Base-by-base conservation (phyloP, 441 rosid genomes). In the Francoa sonchifolia region DNA sequence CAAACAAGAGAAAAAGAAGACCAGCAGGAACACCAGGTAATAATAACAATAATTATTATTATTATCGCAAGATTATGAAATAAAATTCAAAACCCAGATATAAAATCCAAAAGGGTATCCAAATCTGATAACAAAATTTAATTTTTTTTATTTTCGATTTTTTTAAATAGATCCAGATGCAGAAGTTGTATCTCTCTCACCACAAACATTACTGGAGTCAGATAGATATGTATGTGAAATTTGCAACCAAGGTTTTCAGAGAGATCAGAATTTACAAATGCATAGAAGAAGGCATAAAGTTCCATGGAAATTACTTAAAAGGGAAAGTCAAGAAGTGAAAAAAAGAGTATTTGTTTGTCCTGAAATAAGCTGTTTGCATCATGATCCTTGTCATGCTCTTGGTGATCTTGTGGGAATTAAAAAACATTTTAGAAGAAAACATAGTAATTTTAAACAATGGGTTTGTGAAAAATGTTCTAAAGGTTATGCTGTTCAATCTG, bases 1-100 rank as follows among this genome's bases (percentile, higher is more conserved):
- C 2, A 35, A 58, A 69, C 44, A 78, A 74, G 55, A 74, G 85
- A 44, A 82, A 74, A 72, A 68, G 97, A 50, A 74, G 78, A 52
- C 92, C 96, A 21, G 97, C 94, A 8, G 97, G 97, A 42, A 79
- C 94, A 13, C 97, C 97, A 65, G 94, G 97, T 82, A n/a, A 74
- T n/a, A n/a, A n/a, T n/a, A n/a, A n/a, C n/a, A 10, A 10, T 17
- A 18, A 38, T 54, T 3, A 19, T 19, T 6, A 9, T 21, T 2
- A 8, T 16, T 16, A 14, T 11, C 6, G n/a, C n/a, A n/a, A n/a
- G n/a, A n/a, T n/a, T n/a, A n/a, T n/a, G n/a, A n/a, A n/a, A n/a
- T n/a, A n/a, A n/a, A n/a, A n/a, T n/a, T n/a, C n/a, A n/a, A n/a
- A n/a, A n/a, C n/a, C n/a, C n/a, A n/a, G n/a, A n/a, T n/a, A n/a